Conservation (phyloP, 2,329 filamentous ascomycete species). For the Stylonectria norvegica region DNA sequence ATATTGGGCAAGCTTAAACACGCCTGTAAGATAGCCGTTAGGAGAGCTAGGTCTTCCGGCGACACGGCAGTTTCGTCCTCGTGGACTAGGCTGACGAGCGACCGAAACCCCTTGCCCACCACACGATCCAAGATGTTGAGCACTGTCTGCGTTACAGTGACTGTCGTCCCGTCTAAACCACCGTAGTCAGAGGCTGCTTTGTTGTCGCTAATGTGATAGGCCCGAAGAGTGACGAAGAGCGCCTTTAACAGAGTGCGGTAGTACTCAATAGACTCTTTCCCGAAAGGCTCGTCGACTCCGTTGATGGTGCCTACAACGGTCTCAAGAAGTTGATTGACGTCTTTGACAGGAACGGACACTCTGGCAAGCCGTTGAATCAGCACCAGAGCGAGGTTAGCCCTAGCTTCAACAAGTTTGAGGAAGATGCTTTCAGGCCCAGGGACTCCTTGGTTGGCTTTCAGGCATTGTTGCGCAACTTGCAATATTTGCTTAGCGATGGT, state of each 20-base stretch:
- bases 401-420: constrained; percentile 67
- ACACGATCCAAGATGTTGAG: constrained; percentile 77
- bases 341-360: constrained; percentile 46
- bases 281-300: constrained; percentile 52
- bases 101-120: constrained; percentile 77
- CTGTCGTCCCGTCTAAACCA: constrained; percentile 34
- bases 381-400: constrained; percentile 78
- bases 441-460: constrained; percentile 70
- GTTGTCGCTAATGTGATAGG: constrained; percentile 46
- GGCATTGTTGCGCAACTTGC: constrained; percentile 71
- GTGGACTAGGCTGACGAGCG: constrained; percentile 78
- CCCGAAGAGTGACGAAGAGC: constrained; percentile 76
- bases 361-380: constrained; percentile 76
- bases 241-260: constrained; percentile 82
- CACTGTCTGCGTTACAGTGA: constrained; percentile 56
- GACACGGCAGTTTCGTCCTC: constrained; percentile 59
- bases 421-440: constrained; percentile 80
- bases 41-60: constrained; percentile 78
- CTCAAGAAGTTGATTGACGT: constrained; percentile 50
- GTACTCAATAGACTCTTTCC: constrained; percentile 57
- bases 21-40: constrained; percentile 85
- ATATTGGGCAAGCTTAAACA: constrained; percentile 76
- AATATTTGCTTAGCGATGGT: constrained; percentile 66
- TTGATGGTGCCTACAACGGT: constrained; percentile 52
- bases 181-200: constrained; percentile 31